These are phyloP conservation scores for Casaregolazyma lundiana DNA, from an alignment of 1,139 yeast species.

Conservation along the genomic window DNA sequence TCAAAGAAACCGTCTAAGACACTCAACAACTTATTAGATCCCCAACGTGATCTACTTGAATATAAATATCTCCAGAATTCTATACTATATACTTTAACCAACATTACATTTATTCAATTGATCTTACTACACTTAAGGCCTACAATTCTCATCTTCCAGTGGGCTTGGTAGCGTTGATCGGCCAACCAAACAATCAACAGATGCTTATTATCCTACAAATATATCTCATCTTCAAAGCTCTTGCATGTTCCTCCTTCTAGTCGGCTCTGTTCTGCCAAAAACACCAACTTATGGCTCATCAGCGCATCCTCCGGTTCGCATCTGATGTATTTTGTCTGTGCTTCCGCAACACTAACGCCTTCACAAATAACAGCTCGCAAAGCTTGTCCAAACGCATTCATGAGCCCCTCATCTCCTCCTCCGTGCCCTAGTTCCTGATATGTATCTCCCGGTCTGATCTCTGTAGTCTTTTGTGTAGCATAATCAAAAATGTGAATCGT, in stretches of 20 bases:
- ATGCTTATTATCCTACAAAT: too few species aligned
- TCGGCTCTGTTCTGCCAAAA: constrained; percentile 28
- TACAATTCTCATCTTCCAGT: too few species aligned
- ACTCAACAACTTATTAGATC: too few species aligned
- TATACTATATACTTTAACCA: too few species aligned
- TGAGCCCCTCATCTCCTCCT: constrained; percentile 29
- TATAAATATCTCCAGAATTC: too few species aligned
- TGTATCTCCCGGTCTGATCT: constrained; percentile 16
- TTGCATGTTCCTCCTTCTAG: constrained; percentile 17
- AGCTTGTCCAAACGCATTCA: constrained; percentile 25
- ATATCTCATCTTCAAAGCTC: constrained; percentile 13
- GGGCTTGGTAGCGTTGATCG: too few species aligned
- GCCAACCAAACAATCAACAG: too few species aligned
- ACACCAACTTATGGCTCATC: constrained; percentile 25
- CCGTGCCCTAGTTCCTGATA: constrained; percentile 27
- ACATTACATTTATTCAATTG: too few species aligned
- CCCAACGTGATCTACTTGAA: too few species aligned
- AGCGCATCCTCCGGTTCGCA: constrained; percentile 27
- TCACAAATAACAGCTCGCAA: constrained; percentile 19
- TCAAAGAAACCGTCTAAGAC: too few species aligned
- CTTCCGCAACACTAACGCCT: constrained; percentile 18
- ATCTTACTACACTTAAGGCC: too few species aligned
- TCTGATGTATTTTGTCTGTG: constrained; percentile 21
- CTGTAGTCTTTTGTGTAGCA: constrained; percentile 18
- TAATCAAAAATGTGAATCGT: constrained; percentile 25